Base-by-base conservation (phyloP, 2,329 filamentous ascomycete species). In the Monosporascus sp. region DNA sequence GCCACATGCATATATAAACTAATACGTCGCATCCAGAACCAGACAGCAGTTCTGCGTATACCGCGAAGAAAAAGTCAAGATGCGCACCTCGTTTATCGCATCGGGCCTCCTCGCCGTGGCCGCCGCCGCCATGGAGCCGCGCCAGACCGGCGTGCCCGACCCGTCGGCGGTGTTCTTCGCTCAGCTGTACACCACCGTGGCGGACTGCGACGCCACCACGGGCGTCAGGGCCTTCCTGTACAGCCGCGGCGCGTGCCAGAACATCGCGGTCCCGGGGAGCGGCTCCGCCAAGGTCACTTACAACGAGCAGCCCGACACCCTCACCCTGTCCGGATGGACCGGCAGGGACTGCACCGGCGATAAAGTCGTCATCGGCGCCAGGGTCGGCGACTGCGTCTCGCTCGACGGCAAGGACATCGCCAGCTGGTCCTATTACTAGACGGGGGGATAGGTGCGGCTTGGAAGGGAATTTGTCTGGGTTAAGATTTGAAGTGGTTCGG, bases 231-330 rank as follows among this genome's bases (percentile, higher is more conserved):
- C 49, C 4, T 56, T 54, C 38, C 41, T 56, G 4, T 54, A 56
- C 46, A 50, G 49, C 47, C 41, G 51, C 22, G 52, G 54, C 31
- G 50, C 46, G 25, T 56, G 54, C 49, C 54, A 52, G 49, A 56
- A 52, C 47, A 31, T 36, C 14, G 36, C 47, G 1, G 17, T 52
- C 11, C 52, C 52, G n/a, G 50, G 52, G 24, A 22, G 47, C 14
- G 54, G 54, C 22, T 56, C 54, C 15, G 54, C 54, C 15, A 41
- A 27, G n/a, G 50, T 56, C 5, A 31, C 43, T 3, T 56, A 45
- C 24, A 54, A 56, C 24, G 52, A 52, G 39, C 41, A 17, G 25
- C 54, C 54, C 2, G 52, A 51, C 2, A 45, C 47, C 9, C 50
- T 54, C 3, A 18, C 47, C 1, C 20, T 56, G 49, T 52, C 52